phyloP scores from a whole-genome alignment of 129 eudicot species.

The Saussurea involucrata region DNA sequence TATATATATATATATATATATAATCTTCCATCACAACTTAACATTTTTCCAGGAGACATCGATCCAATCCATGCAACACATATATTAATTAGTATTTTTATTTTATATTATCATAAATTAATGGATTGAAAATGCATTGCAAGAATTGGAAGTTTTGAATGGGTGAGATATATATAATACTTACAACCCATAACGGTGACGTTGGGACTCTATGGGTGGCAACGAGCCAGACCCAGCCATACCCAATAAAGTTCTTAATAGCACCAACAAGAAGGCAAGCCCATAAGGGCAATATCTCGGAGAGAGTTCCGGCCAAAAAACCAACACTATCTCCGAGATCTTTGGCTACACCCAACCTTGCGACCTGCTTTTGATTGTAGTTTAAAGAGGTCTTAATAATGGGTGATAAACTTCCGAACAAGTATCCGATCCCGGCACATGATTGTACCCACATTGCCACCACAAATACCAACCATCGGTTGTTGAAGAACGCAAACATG shows the following conservation, averaged over 20 bases:
- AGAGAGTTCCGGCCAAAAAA: conserved; percentile 85
- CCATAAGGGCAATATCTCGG: conserved; percentile 90
- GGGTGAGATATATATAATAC: conserved; percentile 20
- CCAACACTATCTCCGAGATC: conserved; percentile 99
- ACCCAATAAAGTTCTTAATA: conserved; percentile 77
- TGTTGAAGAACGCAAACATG: conserved; percentile 45
- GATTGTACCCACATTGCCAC: conserved; percentile 99
- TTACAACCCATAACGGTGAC: conserved; percentile 94
- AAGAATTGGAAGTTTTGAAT: neutral
- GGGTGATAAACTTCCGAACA: conserved; percentile 96
- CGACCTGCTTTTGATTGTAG: conserved; percentile 82
- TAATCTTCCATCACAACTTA: neutral
- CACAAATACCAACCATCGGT: conserved; percentile 94
- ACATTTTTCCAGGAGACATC: neutral
- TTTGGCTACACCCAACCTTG: conserved; percentile 92
- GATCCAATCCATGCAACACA: neutral
- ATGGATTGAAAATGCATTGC: neutral
- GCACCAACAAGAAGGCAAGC: conserved; percentile 85
- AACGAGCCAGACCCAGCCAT: conserved; percentile 95
- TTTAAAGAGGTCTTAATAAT: conserved; percentile 61
- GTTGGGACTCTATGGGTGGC: conserved; percentile 66
- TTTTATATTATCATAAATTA: too few relatives aligned
- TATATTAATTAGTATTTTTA: too few relatives aligned
- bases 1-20: too few relatives aligned
- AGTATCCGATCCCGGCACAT: conserved; percentile 90